Evolutionary conservation across 164 flowering plant species (phyloP).

Genomic region (Paratinospora sagittata): DNA sequence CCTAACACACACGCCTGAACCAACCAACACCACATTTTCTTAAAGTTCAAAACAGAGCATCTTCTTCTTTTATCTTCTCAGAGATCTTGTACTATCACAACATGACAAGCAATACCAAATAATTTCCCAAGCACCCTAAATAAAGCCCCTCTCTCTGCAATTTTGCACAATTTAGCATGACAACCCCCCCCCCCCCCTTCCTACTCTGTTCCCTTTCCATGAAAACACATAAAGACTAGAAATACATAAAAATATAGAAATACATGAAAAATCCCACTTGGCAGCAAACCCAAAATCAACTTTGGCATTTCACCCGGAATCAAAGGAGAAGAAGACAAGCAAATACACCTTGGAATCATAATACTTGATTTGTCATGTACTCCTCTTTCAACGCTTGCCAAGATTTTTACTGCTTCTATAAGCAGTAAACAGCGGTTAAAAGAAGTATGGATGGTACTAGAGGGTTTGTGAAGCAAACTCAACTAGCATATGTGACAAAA

Average conservation of each 20-base stretch:
- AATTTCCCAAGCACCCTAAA: no score
- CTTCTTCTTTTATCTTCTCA: no score
- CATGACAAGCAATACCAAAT: no score
- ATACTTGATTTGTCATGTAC: not conserved
- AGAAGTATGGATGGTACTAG: no score
- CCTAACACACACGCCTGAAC: not conserved
- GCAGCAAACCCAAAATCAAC: no score
- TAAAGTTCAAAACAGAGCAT: not conserved
- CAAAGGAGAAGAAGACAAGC: not conserved
- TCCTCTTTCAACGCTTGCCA: not conserved
- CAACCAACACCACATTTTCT: not conserved
- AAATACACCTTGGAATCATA: not conserved
- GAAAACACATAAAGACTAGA: not conserved
- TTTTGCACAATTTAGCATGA: not conserved
- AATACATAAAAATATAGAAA: not conserved
- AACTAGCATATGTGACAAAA: no score
- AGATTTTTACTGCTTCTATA: not conserved
- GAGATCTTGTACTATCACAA: no score
- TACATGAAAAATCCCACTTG: not conserved
- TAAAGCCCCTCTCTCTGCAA: no score
- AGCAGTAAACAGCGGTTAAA: no score
- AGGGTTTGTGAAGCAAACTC: no score
- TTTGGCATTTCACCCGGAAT: not conserved
- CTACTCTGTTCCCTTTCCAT: not conserved
- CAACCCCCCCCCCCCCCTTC: no score